Conservation (phyloP, 2,329 filamentous ascomycete species). For the Neobulgaria alba region DNA sequence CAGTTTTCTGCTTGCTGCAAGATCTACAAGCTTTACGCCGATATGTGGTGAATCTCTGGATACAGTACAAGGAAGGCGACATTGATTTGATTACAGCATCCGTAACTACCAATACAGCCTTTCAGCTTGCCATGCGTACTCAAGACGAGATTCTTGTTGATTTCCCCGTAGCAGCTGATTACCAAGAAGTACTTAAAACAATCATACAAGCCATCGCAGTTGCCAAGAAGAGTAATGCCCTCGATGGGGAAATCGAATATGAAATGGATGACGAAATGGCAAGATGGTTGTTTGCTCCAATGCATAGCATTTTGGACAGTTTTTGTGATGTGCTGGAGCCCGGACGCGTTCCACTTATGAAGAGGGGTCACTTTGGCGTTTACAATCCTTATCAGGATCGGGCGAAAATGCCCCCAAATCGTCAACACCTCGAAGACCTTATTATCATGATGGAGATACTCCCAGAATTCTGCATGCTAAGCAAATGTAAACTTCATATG, state of each 20-base stretch:
- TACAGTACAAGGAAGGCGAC: neutral
- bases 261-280: neutral
- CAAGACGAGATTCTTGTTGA: slow-evolving; percentile 1
- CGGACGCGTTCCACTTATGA: neutral
- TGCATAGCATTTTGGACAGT: slow-evolving; percentile 1
- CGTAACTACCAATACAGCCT: slow-evolving; percentile 6
- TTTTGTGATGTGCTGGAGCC: slow-evolving; percentile 5
- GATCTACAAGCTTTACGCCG: slow-evolving; percentile 6
- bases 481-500: too few relatives aligned
- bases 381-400: too few relatives aligned
- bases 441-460: too few relatives aligned
- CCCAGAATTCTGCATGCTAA: too few relatives aligned
- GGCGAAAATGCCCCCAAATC: too few relatives aligned
- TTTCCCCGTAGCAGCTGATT: neutral
- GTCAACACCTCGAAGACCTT: too few relatives aligned
- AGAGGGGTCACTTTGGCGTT: slow-evolving; percentile 4
- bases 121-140: slow-evolving; percentile 6
- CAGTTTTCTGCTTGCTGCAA: slow-evolving; percentile 7
- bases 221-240: too few relatives aligned
- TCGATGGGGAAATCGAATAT: neutral
- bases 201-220: too few relatives aligned
- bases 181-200: neutral
- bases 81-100: slow-evolving; percentile 10
- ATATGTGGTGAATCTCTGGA: slow-evolving; percentile 4
- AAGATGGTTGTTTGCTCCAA: slow-evolving; percentile 2